Conservation (phyloP, 2,329 filamentous ascomycete species). For the Phialophora expanda region DNA sequence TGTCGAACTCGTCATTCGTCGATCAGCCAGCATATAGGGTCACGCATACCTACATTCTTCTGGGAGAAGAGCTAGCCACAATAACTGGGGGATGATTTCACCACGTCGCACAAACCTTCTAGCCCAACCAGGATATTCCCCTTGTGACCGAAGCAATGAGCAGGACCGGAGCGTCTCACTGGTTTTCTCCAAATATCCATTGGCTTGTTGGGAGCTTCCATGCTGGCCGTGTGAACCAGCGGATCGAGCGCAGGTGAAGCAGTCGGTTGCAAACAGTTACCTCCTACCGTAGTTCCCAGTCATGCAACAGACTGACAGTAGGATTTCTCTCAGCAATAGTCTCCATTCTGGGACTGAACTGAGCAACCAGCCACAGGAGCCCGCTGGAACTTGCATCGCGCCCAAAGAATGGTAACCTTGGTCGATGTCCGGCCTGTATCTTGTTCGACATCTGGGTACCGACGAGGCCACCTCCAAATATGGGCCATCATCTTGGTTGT, state of each 20-base stretch:
- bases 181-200: neutral
- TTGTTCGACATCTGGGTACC: neutral
- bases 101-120: too few species aligned
- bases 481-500: neutral
- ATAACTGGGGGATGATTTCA: neutral
- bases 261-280: too few species aligned
- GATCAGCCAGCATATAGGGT: neutral
- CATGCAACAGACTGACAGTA: neutral
- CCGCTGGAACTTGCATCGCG: neutral
- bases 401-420: neutral
- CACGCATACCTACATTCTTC: neutral
- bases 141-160: neutral
- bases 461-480: neutral
- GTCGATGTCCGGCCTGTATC: neutral
- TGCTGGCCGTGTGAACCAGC: neutral
- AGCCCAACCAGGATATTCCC: neutral
- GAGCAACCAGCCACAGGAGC: neutral
- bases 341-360: neutral
- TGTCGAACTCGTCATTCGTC: neutral
- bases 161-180: neutral
- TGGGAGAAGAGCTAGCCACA: neutral
- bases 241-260: neutral
- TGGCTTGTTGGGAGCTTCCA: neutral
- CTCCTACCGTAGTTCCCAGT: neutral
- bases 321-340: neutral